Percentiles rank a stretch among this genome's conserved stretches.
phyloP scores from a whole-genome alignment of 805 yeast species.

The Saturnispora hagleri region DNA sequence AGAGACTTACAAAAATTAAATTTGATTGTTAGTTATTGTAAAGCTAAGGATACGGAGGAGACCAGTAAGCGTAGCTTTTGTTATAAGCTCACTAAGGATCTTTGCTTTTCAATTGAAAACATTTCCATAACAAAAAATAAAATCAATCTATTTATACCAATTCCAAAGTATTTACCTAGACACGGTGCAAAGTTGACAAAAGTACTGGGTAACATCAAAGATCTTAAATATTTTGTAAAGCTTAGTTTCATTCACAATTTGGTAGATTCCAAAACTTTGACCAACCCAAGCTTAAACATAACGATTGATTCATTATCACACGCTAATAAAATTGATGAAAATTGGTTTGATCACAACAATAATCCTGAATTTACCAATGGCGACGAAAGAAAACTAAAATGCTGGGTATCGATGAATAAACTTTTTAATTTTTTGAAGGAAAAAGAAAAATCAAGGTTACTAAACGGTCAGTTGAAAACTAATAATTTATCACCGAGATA shows the following conservation, averaged over 20 bases:
- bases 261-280: slow-evolving; percentile 10
- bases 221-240: slow-evolving; percentile 11
- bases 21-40: background rate
- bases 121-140: slow-evolving; percentile 11
- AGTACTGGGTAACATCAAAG: slow-evolving; percentile 4
- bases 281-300: slow-evolving; percentile 11
- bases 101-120: slow-evolving; percentile 20
- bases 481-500: background rate
- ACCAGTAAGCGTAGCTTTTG: slow-evolving; percentile 5
- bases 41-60: background rate
- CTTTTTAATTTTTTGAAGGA: slow-evolving; percentile 18
- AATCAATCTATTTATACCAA: slow-evolving; percentile 21
- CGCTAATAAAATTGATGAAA: slow-evolving; percentile 8
- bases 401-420: slow-evolving; percentile 16
- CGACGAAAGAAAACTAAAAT: slow-evolving; percentile 7
- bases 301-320: slow-evolving; percentile 12
- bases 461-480: slow-evolving; percentile 15
- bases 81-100: slow-evolving; percentile 14
- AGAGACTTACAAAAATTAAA: background rate
- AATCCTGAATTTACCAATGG: slow-evolving; percentile 6
- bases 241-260: slow-evolving; percentile 14
- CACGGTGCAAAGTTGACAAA: slow-evolving; percentile 10
- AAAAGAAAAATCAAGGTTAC: slow-evolving; percentile 16
- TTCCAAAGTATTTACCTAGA: slow-evolving; percentile 16
- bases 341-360: slow-evolving; percentile 9